Evolutionary conservation across 371 early-diverging fungal species (phyloP).

Genomic region (Mucor lusitanicus): DNA sequence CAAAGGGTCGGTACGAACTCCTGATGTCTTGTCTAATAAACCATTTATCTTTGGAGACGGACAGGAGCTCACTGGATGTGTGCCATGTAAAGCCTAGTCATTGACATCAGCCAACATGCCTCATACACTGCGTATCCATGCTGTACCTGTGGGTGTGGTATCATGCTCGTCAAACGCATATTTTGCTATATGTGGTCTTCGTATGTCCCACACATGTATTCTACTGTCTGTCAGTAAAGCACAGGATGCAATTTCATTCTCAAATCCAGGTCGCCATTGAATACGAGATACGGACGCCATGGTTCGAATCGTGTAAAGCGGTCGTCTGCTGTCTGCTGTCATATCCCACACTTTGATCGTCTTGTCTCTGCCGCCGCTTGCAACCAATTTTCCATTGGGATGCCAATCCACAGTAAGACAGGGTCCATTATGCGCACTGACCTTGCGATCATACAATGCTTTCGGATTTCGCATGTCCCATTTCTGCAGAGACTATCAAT

Average conservation of each 20-base stretch:
- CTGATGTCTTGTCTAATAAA: slow-evolving; percentile 62
- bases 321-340: slow-evolving; percentile 66
- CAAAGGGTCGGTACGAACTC: slow-evolving; percentile 51
- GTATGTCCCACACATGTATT: slow-evolving; percentile 79
- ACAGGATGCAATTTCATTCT: slow-evolving; percentile 76
- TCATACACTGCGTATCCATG: background rate
- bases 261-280: slow-evolving; percentile 77
- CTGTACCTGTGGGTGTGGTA: slow-evolving; percentile 58
- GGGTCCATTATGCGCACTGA: slow-evolving; percentile 79
- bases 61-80: slow-evolving; percentile 64
- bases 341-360: slow-evolving; percentile 88
- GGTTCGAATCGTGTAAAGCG: slow-evolving; percentile 68
- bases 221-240: slow-evolving; percentile 66
- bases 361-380: slow-evolving; percentile 84
- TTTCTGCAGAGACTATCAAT: slow-evolving; percentile 42
- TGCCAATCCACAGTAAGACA: slow-evolving; percentile 86
- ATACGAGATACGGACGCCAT: slow-evolving; percentile 75
- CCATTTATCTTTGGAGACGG: slow-evolving; percentile 79
- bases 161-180: slow-evolving; percentile 75
- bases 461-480: slow-evolving; percentile 81
- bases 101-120: background rate
- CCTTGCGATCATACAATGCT: slow-evolving; percentile 63
- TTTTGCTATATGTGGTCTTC: slow-evolving; percentile 73
- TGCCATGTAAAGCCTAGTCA: slow-evolving; percentile 65
- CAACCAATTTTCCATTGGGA: slow-evolving; percentile 72